Base-by-base conservation (phyloP, 176 grass and related monocot species). In the Oryza meridionalis region DNA sequence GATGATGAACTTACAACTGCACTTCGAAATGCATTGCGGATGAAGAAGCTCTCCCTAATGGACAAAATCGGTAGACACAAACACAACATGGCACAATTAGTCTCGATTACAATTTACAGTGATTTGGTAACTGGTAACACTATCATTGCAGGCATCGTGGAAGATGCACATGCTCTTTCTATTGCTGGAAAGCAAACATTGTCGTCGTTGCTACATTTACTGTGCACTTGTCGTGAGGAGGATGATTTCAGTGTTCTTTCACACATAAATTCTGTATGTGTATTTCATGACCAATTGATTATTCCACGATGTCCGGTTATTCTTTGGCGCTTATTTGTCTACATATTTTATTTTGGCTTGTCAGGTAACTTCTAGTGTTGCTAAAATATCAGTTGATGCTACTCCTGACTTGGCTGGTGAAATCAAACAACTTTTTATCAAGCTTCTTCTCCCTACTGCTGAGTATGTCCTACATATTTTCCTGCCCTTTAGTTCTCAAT, bases 181-280 rank as follows among this genome's bases (percentile, higher is more conserved):
- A 81, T 98, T 25, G 85, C 91, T 37, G 69, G 85, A 72, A 93
- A 93, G 80, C 91, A 91, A 77, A 93, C 85, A 62, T 83, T 93
- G 83, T 84, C 91, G 32, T 88, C 89, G 8, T 90, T 98, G 68
- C 65, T 98, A 79, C 77, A 78, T 83, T 86, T 98, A 81, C 76
- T 95, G 62, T 82, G 81, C 78, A 81, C 89, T 74, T 98, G 93
- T 71, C 65, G 72, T 13, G 65, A 59, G 65, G 88, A 95, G 61
- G 37, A 67, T 27, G 93, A 98, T 88, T 95, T 86, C 84, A 92
- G 87, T 70, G 93, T 98, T 72, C 89, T 98, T 65, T 93, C 87
- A 16, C 96, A 90, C 70, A 32, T 93, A 72, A 88, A 82, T 42
- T 73, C 64, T 84, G 96, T 95, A 87, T 50, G 91, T 95, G 67